phyloP scores from a whole-genome alignment of 139 green algal genomes.

The Ostreobium quekettii region DNA sequence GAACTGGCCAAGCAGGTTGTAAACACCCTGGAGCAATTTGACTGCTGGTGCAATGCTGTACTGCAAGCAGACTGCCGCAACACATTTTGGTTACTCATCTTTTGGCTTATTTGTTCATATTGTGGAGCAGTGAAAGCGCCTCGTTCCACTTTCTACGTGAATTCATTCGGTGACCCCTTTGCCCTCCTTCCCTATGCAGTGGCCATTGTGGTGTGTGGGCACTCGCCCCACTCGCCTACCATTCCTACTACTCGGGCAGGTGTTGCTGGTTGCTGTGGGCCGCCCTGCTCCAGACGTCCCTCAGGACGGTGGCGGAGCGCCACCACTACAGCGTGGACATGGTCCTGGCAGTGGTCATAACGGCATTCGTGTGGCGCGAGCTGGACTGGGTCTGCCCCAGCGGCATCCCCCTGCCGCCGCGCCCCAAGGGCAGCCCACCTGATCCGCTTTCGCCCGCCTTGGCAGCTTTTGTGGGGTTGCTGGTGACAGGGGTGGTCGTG shows the following conservation, averaged over 20 bases:
- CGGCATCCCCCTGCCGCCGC: neutral
- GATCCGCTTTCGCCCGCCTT: neutral
- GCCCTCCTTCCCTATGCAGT: conserved; percentile 4
- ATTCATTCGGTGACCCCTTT: neutral
- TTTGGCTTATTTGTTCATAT: too few species aligned
- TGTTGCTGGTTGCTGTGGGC: conserved; percentile 40
- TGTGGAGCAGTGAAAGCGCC: too few species aligned
- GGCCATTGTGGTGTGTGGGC: conserved; percentile 20
- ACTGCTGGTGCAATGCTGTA: too few species aligned
- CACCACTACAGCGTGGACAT: conserved; percentile 76
- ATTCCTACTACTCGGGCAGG: conserved; percentile 5
- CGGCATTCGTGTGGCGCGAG: conserved; percentile 58
- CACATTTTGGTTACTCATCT: too few species aligned
- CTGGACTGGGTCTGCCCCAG: conserved; percentile 32
- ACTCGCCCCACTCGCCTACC: conserved; percentile 9
- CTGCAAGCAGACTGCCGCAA: too few species aligned
- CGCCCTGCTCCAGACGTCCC: conserved; percentile 35
- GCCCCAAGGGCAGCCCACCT: neutral
- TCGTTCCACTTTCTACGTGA: too few species aligned
- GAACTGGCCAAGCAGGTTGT: too few species aligned
- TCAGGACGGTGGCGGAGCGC: conserved; percentile 39
- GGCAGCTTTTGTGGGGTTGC: neutral
- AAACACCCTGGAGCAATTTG: too few species aligned
- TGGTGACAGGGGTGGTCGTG: neutral
- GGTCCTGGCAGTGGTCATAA: conserved; percentile 65